Evolutionary conservation across 345 rosid species (phyloP).

Genomic region (Melastoma malabathricum): DNA sequence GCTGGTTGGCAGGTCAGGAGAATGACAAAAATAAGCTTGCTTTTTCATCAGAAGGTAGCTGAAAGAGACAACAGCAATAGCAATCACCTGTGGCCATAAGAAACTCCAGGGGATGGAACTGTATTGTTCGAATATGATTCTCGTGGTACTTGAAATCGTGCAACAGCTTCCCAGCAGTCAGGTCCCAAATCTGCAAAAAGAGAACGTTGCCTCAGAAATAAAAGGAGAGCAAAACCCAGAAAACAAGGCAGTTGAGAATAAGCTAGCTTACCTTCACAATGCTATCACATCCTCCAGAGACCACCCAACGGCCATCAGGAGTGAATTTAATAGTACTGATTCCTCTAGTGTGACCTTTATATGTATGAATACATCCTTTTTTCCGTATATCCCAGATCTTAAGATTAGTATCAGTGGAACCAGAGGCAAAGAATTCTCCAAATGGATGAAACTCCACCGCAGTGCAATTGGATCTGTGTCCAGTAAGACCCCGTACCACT

Average conservation of each 20-base stretch:
- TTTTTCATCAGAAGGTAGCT: too few species aligned
- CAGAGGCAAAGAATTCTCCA: constrained; percentile 96
- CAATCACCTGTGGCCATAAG: constrained; percentile 79
- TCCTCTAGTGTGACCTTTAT: constrained; percentile 82
- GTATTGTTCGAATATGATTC: constrained; percentile 65
- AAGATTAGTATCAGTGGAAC: constrained; percentile 65
- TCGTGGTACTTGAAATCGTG: constrained; percentile 94
- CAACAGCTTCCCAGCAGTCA: constrained; percentile 95
- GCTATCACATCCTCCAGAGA: constrained; percentile 93
- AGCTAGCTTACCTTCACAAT: constrained; percentile 59
- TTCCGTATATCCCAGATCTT: constrained; percentile 94
- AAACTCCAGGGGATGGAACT: constrained; percentile 95
- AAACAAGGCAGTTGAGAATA: not conserved
- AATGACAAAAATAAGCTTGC: too few species aligned
- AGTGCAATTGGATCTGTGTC: constrained; percentile 85
- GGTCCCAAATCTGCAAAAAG: constrained; percentile 62
- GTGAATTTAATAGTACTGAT: constrained; percentile 64
- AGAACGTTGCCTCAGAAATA: constrained; percentile 1
- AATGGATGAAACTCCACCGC: constrained; percentile 95
- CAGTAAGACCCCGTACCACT: constrained; percentile 97
- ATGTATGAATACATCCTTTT: constrained; percentile 90
- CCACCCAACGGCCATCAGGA: constrained; percentile 99
- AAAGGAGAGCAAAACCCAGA: constrained; percentile 1
- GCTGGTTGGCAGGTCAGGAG: too few species aligned
- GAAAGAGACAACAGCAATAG: not conserved